phyloP scores from a whole-genome alignment of 768 basidiomycete species.

The Termitomyces sp. region DNA sequence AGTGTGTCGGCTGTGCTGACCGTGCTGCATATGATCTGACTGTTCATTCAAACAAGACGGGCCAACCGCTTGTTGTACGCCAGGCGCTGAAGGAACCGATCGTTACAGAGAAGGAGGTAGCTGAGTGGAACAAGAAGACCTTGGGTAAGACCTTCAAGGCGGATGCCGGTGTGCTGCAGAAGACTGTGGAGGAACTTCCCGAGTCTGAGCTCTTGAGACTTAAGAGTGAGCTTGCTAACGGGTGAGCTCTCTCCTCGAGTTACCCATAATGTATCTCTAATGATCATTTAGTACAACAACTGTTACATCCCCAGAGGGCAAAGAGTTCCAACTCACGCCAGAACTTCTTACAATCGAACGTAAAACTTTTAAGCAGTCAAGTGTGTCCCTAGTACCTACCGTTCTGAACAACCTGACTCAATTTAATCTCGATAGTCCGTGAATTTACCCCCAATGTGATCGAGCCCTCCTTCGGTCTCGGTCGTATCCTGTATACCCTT shows the following conservation, averaged over 20 bases:
- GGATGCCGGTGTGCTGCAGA: slow-evolving; percentile 65
- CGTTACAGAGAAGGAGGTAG: slow-evolving; percentile 71
- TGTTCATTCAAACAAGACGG: slow-evolving; percentile 83
- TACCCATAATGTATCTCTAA: neutral
- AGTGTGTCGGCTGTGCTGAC: slow-evolving; percentile 99
- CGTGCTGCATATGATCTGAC: slow-evolving; percentile 94
- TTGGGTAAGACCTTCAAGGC: slow-evolving; percentile 88
- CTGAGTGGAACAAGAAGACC: slow-evolving; percentile 81
- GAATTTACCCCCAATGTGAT: slow-evolving; percentile 98
- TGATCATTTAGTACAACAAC: slow-evolving; percentile 39
- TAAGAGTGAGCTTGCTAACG: slow-evolving; percentile 67
- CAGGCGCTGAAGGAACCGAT: slow-evolving; percentile 83
- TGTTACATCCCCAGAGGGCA: slow-evolving; percentile 55
- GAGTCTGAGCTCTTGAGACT: slow-evolving; percentile 60
- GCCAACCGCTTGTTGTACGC: slow-evolving; percentile 79
- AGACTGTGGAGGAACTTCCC: slow-evolving; percentile 58
- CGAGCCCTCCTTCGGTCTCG: slow-evolving; percentile 97
- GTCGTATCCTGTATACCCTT: slow-evolving; percentile 89
- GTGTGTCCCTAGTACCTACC: slow-evolving; percentile 35
- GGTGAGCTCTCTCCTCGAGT: slow-evolving; percentile 39
- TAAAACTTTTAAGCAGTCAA: slow-evolving; percentile 83
- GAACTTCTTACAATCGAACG: slow-evolving; percentile 74
- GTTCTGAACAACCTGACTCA: neutral
- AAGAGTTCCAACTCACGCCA: slow-evolving; percentile 64
- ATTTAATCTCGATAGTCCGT: slow-evolving; percentile 55